These are phyloP conservation scores for Conticribra weissflogii DNA, from an alignment of 108 stramenopile genomes.

Conservation along the genomic window DNA sequence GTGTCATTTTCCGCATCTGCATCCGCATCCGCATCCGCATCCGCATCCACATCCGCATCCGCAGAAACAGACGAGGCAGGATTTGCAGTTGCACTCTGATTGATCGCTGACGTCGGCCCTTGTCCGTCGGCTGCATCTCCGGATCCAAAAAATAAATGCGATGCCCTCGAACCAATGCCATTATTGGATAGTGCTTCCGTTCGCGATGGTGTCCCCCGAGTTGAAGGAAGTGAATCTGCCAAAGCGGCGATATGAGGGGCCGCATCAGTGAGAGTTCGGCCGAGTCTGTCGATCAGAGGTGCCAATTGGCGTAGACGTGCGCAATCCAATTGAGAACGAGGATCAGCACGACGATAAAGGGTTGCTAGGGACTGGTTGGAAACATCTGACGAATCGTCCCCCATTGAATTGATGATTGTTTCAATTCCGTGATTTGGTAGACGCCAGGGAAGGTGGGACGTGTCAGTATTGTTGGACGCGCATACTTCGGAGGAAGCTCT, in stretches of 20 bases:
- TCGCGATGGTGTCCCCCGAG: not conserved
- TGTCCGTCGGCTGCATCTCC: slow-evolving; percentile 34
- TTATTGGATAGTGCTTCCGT: slow-evolving; percentile 23
- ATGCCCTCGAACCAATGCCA: slow-evolving; percentile 41
- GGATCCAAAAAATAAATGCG: slow-evolving; percentile 50
- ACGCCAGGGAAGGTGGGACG: slow-evolving; percentile 42
- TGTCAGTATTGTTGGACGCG: slow-evolving; percentile 7
- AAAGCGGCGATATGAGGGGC: slow-evolving; percentile 83
- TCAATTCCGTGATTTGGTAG: slow-evolving; percentile 12
- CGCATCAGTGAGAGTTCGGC: slow-evolving; percentile 79
- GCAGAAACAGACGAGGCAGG: slow-evolving; percentile 5
- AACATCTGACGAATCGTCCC: slow-evolving; percentile 2
- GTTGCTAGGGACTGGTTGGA: not conserved
- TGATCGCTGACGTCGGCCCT: not conserved
- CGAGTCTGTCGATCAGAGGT: slow-evolving; percentile 87
- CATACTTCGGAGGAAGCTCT: slow-evolving; percentile 1
- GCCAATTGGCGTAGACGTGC: slow-evolving; percentile 57
- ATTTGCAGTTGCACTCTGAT: not conserved
- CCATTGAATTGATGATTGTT: not conserved
- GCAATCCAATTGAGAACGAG: slow-evolving; percentile 11
- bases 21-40: no score
- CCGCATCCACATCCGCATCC: no score
- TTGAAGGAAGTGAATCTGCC: slow-evolving; percentile 60
- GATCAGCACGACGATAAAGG: slow-evolving; percentile 1
- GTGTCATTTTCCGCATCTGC: slow-evolving; percentile 20